A percentile compares a stretch with the other conserved stretches of the same genome.
Evolutionary conservation across 345 rosid species (phyloP).

Genomic region (Brassica incana): DNA sequence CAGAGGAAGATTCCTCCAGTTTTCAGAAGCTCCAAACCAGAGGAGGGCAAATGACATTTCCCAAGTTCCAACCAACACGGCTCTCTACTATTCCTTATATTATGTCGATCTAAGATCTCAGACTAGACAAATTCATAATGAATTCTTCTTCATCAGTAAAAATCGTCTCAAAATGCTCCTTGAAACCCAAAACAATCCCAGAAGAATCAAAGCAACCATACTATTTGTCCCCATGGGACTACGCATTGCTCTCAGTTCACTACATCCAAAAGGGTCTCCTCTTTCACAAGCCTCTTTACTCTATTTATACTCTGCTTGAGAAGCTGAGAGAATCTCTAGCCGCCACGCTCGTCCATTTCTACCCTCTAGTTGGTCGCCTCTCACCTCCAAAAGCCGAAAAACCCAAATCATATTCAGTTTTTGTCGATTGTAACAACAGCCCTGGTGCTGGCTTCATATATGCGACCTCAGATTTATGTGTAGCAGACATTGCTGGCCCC

Average conservation of each 20-base stretch:
- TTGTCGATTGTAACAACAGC: slow-evolving; percentile 57
- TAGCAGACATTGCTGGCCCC: slow-evolving; percentile 47
- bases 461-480: slow-evolving; percentile 43
- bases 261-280: slow-evolving; percentile 75
- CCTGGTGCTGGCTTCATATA: slow-evolving; percentile 69
- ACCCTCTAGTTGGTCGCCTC: slow-evolving; percentile 75
- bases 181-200: slow-evolving; percentile 45
- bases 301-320: not conserved
- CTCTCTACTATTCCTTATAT: not conserved
- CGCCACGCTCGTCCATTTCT: slow-evolving; percentile 68
- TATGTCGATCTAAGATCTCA: not conserved
- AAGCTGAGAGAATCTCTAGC: slow-evolving; percentile 32
- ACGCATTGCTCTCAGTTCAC: slow-evolving; percentile 46
- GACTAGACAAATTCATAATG: slow-evolving; percentile 2
- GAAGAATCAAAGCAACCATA: slow-evolving; percentile 46
- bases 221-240: slow-evolving; percentile 54
- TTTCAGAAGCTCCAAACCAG: too few species aligned
- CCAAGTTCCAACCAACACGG: not conserved
- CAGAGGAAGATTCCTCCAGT: too few species aligned
- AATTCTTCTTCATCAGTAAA: slow-evolving; percentile 28
- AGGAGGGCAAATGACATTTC: not conserved
- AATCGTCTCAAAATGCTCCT: slow-evolving; percentile 53
- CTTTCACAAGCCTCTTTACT: slow-evolving; percentile 48
- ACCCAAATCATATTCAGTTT: slow-evolving; percentile 49
- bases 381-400: slow-evolving; percentile 26